Base-by-base conservation (phyloP, 2,329 filamentous ascomycete genomes). In the Alternaria infectoria region DNA sequence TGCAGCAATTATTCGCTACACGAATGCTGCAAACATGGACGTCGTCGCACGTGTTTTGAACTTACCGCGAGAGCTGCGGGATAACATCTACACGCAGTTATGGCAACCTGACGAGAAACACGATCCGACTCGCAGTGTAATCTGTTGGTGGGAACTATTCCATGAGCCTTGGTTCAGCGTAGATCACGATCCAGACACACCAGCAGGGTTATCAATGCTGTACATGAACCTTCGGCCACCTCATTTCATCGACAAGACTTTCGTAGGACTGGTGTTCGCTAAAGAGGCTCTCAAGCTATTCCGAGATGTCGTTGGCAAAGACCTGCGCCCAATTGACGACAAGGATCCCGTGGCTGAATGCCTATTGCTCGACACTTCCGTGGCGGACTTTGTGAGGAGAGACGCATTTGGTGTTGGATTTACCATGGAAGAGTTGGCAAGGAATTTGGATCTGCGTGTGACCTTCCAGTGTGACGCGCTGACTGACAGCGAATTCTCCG, bases 101-200 rank as follows among this genome's bases (percentile, higher is more conserved):
- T 65, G 61, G 59, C 49, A 44, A 3, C 23, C 45, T 7, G 44
- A 46, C 13, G 21, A 46, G 6, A 13, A 46, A 5, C 28, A 49
- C 3, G 61, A 61, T 32, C 59, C 55, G 3, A 55, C 30, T 9
- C 45, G 51, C 28, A 44, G 43, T 19, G 32, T 64, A 6, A 17
- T 66, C 19, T 61, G 64, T 26, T 59, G 58, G 51, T 62, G 55
- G 54, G 64, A 57, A 13, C 40, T 30, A 2, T 64, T 64, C 43
- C 15, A 58, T 25, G 40, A 61, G 40, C 51, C 51, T 5, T 66
- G 58, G 61, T 49, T 61, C 21, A n/a, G 36, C 21, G 36, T 26
- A 10, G 43, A 50, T 19, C 28, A 59, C 3, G 43, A 54, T 21
- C 12, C 15, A 6, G 30, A 15, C 25, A 47, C 30, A n/a, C 46